Percentiles rank a stretch among this genome's conserved stretches.
Conservation (phyloP, 345 rosid species). For the Citrus sp. region DNA sequence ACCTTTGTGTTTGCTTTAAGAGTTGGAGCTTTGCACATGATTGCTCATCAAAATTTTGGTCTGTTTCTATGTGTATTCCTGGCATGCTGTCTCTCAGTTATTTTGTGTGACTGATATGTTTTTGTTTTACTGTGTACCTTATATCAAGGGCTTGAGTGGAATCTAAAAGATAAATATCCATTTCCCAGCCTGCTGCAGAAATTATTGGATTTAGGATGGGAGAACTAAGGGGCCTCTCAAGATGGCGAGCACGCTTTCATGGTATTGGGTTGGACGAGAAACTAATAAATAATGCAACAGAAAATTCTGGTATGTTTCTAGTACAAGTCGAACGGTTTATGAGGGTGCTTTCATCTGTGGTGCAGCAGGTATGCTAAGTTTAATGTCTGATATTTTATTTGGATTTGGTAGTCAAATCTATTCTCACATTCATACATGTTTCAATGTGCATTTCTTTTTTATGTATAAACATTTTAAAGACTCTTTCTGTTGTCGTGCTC, state of each 20-base stretch:
- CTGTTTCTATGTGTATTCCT: background rate
- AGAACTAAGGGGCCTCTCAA: constrained; percentile 87
- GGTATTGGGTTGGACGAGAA: constrained; percentile 78
- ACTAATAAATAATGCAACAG: constrained; percentile 63
- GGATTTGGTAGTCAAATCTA: background rate
- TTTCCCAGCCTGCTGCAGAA: constrained; percentile 91
- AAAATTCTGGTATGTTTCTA: constrained; percentile 69
- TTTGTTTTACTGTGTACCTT: constrained; percentile 14
- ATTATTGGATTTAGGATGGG: constrained; percentile 91
- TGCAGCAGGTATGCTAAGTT: constrained; percentile 63
- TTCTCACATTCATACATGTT: background rate
- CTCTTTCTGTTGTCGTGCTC: background rate
- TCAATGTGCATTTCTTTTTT: background rate
- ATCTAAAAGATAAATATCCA: constrained; percentile 36
- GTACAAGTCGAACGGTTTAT: constrained; percentile 85
- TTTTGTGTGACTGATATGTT: constrained; percentile 16
- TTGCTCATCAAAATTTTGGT: background rate
- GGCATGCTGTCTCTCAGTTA: background rate
- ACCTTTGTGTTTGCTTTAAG: background rate
- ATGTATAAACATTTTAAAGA: background rate
- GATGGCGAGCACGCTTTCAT: constrained; percentile 82
- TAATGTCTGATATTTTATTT: background rate
- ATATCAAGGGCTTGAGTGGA: constrained; percentile 22
- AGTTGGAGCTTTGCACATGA: background rate
- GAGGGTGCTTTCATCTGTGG: constrained; percentile 76